Conservation (phyloP, 2,329 filamentous ascomycete genomes). For the Nemania abortiva region DNA sequence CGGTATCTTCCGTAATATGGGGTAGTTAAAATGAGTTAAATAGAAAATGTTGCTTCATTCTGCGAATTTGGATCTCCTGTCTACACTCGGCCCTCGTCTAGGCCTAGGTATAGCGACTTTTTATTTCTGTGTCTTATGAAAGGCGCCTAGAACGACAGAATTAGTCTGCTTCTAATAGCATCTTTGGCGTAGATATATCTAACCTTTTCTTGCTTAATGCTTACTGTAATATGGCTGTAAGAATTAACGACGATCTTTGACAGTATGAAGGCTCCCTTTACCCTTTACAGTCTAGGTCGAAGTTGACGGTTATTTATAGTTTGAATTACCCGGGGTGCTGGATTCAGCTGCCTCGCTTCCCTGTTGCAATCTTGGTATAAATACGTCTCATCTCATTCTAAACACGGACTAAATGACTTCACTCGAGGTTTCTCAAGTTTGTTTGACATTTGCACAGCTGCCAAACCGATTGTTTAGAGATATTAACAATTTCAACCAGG, state of each 20-base stretch:
- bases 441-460: too few species aligned
- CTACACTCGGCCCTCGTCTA: background rate
- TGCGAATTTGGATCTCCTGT: background rate
- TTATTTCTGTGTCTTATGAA: background rate
- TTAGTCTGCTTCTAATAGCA: background rate
- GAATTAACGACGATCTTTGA: background rate
- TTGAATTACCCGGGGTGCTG: background rate
- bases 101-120: background rate
- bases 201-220: background rate
- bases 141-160: background rate
- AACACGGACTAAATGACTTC: too few species aligned
- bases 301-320: background rate
- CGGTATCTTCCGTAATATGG: slow-evolving; percentile 36
- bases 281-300: background rate
- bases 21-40: background rate
- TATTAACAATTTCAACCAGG: too few species aligned
- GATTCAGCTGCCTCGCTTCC: background rate
- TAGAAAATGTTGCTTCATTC: background rate
- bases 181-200: background rate
- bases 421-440: too few species aligned
- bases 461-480: too few species aligned
- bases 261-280: background rate
- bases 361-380: background rate
- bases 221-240: background rate
- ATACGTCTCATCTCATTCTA: background rate